These are phyloP conservation scores for Salvia rosmarinus DNA, from an alignment of 257 asterid genomes.

Conservation along the genomic window DNA sequence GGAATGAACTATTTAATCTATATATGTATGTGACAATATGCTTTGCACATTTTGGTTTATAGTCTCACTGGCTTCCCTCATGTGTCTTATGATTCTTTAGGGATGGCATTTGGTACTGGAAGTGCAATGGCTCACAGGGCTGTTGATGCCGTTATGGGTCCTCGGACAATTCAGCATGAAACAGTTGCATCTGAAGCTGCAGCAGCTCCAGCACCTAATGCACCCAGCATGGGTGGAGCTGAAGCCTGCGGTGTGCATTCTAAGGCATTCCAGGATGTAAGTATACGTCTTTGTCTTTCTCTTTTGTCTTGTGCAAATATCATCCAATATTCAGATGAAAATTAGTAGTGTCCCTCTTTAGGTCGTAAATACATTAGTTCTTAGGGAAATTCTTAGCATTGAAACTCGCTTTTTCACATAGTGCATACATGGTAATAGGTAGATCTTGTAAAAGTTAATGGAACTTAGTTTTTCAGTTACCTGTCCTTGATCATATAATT, in stretches of 20 bases:
- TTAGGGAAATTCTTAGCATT: not conserved
- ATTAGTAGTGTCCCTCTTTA: not conserved
- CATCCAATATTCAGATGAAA: not conserved
- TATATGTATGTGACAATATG: not conserved
- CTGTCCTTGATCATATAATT: not conserved
- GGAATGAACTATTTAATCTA: not conserved
- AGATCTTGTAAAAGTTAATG: not conserved
- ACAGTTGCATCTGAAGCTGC: conserved; percentile 64
- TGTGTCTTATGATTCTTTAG: conserved; percentile 34
- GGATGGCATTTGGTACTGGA: conserved; percentile 92
- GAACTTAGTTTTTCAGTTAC: not conserved
- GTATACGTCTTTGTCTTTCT: conserved; percentile 19
- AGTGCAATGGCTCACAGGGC: conserved; percentile 93
- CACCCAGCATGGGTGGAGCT: conserved; percentile 52
- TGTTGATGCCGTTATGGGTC: conserved; percentile 85
- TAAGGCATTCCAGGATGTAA: conserved; percentile 91
- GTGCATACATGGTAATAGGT: not conserved
- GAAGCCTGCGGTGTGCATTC: conserved; percentile 67
- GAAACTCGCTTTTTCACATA: not conserved
- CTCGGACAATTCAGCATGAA: conserved; percentile 86
- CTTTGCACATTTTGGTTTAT: not conserved
- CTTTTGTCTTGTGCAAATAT: not conserved
- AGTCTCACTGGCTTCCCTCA: not conserved
- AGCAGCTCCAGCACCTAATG: conserved; percentile 46
- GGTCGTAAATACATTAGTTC: not conserved